Conservation (phyloP, 768 basidiomycete genomes). For the Mrakia gelida region DNA sequence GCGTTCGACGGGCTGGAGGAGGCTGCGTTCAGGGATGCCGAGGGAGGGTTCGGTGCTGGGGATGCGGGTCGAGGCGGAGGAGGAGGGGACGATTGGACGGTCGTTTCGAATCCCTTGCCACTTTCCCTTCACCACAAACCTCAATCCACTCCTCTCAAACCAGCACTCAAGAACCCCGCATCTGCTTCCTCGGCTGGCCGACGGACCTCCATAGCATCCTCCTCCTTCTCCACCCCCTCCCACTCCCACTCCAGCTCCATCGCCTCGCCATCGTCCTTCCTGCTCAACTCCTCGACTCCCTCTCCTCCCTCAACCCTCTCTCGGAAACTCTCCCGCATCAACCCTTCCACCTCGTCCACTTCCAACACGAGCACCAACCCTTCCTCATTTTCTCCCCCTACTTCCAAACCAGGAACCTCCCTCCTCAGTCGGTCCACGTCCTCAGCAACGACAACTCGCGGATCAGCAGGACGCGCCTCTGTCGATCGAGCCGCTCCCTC, state of each 20-base stretch:
- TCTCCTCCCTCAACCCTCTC: neutral
- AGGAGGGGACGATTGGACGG: neutral
- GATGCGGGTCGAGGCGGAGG: neutral
- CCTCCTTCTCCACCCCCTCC: neutral
- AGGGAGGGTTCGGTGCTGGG: neutral
- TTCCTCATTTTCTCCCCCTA: neutral
- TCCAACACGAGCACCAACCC: neutral
- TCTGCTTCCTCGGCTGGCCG: neutral
- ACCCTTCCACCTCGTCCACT: neutral
- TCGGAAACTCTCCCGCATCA: neutral
- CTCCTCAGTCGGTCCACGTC: neutral
- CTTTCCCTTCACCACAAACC: neutral
- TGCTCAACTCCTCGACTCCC: neutral
- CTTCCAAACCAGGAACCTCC: neutral
- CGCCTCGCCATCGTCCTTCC: no score
- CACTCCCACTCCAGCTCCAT: neutral
- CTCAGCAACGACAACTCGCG: neutral
- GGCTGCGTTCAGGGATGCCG: neutral
- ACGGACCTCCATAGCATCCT: neutral
- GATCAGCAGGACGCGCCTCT: neutral
- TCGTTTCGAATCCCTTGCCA: neutral
- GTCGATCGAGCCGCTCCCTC: neutral
- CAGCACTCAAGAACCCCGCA: slow-evolving; percentile 15
- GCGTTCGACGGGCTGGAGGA: slow-evolving; percentile 20
- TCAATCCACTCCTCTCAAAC: slow-evolving; percentile 5